Base-by-base conservation (phyloP, 1,284 basidiomycete species). In the Austroboletus olivaceoglutinosus region DNA sequence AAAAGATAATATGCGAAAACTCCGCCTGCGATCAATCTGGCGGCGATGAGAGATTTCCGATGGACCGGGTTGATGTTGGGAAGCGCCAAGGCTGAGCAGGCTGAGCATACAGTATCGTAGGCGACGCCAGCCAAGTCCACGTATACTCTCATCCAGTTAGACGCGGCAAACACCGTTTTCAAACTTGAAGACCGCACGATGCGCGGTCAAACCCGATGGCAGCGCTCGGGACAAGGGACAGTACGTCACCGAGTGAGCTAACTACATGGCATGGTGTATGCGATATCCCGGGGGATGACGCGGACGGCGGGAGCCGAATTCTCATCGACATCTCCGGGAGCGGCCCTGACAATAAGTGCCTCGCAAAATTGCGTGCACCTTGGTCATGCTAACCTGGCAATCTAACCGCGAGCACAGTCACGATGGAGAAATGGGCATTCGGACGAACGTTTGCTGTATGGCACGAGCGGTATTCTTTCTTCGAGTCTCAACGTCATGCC, bases 341-440 rank as follows among this genome's bases (percentile, higher is more conserved):
- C 29, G 13, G 13, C n/a, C n/a, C n/a, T n/a, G n/a, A n/a, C n/a
- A n/a, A n/a, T n/a, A n/a, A n/a, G 12, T 30, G 12, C 13, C 29
- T 30, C 29, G 29, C 29, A 30, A 12, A 25, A 76, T 80, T n/a
- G 82, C 86, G 60, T 79, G 59, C 22, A 61, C 68, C 37, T 70
- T 51, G 47, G 73, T 62, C n/a, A 71, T 76, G 44, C 72, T 73
- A 5, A 19, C 78, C 86, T 48, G 84, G 75, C 60, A 89, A 71
- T 29, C 84, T 79, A 61, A 89, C 82, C 38, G 86, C 80, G 53
- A 90, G 86, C 18, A 82, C 82, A 31, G 77, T 80, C 22, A 81
- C 78, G 31, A 85, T 74, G 58, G 91, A 91, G 76, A 92, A 91
- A 46, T n/a, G n/a, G n/a, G n/a, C n/a, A 91, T 55, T 48, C 76